Evolutionary conservation across 2,329 filamentous ascomycete genomes (phyloP).

Genomic region (Diaporthe velutina): DNA sequence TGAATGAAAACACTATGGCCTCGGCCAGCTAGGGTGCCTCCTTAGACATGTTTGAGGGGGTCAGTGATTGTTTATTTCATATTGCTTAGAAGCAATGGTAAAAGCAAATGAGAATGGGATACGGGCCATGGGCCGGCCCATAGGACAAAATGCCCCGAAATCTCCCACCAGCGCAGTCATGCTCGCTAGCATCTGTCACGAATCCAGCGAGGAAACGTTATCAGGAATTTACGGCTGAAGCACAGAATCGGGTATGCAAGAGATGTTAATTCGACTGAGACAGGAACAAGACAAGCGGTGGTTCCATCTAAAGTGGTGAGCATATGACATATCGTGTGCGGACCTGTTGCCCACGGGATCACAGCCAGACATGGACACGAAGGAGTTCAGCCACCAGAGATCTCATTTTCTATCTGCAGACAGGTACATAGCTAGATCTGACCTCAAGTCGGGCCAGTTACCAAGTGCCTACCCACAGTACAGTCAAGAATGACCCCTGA

Average conservation of each 20-base stretch:
- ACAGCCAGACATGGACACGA: background rate
- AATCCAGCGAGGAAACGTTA: too few relatives aligned
- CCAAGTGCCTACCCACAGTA: background rate
- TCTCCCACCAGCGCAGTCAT: background rate
- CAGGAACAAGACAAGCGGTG: too few relatives aligned
- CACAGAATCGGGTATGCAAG: too few relatives aligned
- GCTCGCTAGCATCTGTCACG: background rate
- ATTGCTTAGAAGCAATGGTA: background rate
- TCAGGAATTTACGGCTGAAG: too few relatives aligned
- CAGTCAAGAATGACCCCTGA: background rate
- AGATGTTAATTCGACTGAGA: background rate
- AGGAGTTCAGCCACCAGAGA: slow-evolving; percentile 19
- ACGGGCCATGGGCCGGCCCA: background rate
- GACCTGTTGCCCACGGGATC: background rate
- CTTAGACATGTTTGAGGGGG: background rate
- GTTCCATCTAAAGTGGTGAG: background rate
- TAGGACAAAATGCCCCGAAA: too few relatives aligned
- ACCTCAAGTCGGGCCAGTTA: background rate
- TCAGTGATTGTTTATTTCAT: background rate
- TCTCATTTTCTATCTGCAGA: slow-evolving; percentile 26
- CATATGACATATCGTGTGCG: too few relatives aligned
- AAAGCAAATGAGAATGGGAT: background rate
- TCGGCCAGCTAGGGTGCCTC: background rate
- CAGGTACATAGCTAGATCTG: slow-evolving; percentile 1
- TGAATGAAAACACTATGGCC: background rate